Evolutionary conservation across 1,284 basidiomycete genomes (phyloP).

Genomic region (Irpex sp.): DNA sequence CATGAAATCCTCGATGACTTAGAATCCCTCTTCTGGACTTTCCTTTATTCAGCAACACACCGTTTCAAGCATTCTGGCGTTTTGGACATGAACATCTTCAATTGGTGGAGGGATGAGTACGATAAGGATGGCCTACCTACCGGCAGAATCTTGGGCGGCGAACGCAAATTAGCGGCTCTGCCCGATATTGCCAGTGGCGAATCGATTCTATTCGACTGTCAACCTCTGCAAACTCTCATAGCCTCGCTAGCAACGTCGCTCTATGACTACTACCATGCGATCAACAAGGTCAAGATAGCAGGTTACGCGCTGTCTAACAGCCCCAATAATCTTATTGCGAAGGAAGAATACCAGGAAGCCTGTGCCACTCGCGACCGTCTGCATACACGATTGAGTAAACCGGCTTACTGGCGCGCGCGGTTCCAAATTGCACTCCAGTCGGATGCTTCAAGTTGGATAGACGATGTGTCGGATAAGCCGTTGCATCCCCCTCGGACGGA

Average conservation of each 20-base stretch:
- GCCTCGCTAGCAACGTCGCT: neutral
- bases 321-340: neutral
- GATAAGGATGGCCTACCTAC: neutral
- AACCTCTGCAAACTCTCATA: neutral
- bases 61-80: neutral
- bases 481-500: no score
- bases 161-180: neutral
- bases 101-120: neutral
- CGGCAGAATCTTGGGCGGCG: neutral
- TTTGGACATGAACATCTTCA: neutral
- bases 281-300: neutral
- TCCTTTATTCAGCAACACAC: slow-evolving; percentile 13
- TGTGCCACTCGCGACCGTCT: neutral
- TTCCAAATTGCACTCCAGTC: neutral
- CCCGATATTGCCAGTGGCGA: neutral
- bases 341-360: neutral
- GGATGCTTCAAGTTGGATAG: neutral
- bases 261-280: neutral
- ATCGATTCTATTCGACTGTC: neutral
- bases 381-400: neutral
- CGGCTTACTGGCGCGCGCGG: neutral
- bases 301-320: neutral
- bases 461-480: neutral
- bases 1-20: slow-evolving; percentile 30
- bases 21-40: slow-evolving; percentile 31